phyloP scores from a whole-genome alignment of 768 basidiomycete species.

The Tulasnella sp. region DNA sequence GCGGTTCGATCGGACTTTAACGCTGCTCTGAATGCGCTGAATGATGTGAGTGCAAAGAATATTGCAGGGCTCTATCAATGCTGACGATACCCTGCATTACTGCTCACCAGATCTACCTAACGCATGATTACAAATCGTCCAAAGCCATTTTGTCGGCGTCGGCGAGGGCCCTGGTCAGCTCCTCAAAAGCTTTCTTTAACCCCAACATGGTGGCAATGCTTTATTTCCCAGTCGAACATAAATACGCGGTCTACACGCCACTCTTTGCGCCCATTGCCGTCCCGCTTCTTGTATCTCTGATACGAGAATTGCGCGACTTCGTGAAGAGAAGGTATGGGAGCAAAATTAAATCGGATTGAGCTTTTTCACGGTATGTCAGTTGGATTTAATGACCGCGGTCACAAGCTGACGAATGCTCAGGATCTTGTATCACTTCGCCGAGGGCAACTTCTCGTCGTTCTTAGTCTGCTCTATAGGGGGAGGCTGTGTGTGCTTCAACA shows the following conservation, averaged over 20 bases:
- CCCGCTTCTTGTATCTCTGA: constrained; percentile 68
- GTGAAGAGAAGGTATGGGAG: background rate
- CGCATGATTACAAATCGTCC: constrained; percentile 41
- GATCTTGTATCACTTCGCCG: background rate
- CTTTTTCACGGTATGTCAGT: background rate
- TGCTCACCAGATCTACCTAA: background rate
- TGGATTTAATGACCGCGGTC: background rate
- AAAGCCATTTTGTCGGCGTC: constrained; percentile 54
- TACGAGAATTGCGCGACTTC: constrained; percentile 54
- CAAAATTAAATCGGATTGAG: constrained; percentile 1
- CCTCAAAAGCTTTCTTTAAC: constrained; percentile 91
- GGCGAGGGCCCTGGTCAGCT: constrained; percentile 55
- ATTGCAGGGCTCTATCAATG: background rate
- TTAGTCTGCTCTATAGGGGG: background rate
- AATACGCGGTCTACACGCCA: constrained; percentile 93
- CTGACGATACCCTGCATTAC: background rate
- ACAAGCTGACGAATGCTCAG: background rate
- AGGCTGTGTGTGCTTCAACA: background rate
- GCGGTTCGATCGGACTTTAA: constrained; percentile 71
- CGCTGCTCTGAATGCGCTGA: constrained; percentile 64
- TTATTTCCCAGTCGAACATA: constrained; percentile 98
- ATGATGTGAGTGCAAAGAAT: constrained; percentile 49
- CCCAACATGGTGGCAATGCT: constrained; percentile 93
- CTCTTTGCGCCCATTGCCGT: constrained; percentile 87
- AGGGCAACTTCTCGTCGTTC: background rate